Evolutionary conservation across 2,329 filamentous ascomycete genomes (phyloP).

Genomic region (Venturia oleaginea): DNA sequence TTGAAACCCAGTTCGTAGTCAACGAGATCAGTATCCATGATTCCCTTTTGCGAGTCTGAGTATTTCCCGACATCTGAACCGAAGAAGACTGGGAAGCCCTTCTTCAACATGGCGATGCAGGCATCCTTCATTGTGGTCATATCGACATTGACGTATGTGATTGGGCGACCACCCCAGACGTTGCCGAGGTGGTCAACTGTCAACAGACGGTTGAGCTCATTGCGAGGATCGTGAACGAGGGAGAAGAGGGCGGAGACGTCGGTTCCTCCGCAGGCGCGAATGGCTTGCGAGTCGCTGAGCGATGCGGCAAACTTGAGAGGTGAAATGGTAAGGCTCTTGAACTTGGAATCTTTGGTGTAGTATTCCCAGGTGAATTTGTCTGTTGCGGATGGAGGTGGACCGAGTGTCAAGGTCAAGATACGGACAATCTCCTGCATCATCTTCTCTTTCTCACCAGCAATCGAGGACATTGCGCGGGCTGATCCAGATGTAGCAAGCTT

Average conservation of each 20-base stretch:
- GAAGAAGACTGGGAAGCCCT: conserved; percentile 77
- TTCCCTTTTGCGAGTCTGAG: conserved; percentile 55
- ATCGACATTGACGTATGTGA: conserved; percentile 77
- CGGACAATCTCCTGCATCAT: conserved; percentile 75
- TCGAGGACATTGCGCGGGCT: conserved; percentile 26
- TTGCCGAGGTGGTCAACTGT: conserved; percentile 75
- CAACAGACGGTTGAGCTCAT: conserved; percentile 61
- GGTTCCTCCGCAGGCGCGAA: conserved; percentile 49
- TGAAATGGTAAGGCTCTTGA: conserved; percentile 53
- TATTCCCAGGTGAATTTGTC: conserved; percentile 73
- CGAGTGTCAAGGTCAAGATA: conserved; percentile 73
- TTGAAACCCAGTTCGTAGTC: conserved; percentile 83
- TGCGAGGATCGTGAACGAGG: conserved; percentile 76
- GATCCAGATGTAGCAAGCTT: conserved; percentile 35
- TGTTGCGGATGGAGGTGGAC: conserved; percentile 62
- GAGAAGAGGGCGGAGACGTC: conserved; percentile 65
- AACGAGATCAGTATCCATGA: conserved; percentile 71
- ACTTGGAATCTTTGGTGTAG: conserved; percentile 57
- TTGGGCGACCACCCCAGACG: conserved; percentile 62
- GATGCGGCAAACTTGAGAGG: conserved; percentile 65
- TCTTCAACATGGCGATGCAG: conserved; percentile 67
- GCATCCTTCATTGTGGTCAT: conserved; percentile 64
- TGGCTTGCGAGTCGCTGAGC: conserved; percentile 48
- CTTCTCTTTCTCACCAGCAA: conserved; percentile 50
- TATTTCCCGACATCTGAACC: conserved; percentile 82